phyloP scores from a whole-genome alignment of 345 rosid genomes.

The Hypericum perforatum region DNA sequence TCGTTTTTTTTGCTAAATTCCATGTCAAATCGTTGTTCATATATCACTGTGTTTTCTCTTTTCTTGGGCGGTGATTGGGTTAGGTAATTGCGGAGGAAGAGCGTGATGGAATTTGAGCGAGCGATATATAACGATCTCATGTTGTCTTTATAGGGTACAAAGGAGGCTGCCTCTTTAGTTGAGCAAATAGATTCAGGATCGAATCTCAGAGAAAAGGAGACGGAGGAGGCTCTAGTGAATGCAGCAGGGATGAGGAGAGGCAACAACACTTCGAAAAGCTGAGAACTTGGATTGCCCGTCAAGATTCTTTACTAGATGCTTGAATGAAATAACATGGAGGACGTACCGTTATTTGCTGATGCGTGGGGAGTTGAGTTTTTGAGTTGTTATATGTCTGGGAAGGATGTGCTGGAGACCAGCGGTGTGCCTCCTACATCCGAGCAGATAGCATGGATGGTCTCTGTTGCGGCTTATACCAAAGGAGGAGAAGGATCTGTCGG shows the following conservation, averaged over 20 bases:
- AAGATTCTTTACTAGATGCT: constrained; percentile 49
- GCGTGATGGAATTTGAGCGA: too few relatives aligned
- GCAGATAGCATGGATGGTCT: constrained; percentile 81
- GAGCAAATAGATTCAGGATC: too few relatives aligned
- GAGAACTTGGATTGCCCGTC: constrained; percentile 34
- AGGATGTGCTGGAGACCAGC: constrained; percentile 53
- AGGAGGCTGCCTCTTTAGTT: too few relatives aligned
- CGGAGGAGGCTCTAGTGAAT: too few relatives aligned
- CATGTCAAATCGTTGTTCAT: too few relatives aligned
- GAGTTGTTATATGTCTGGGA: constrained; percentile 47
- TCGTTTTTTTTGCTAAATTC: too few relatives aligned
- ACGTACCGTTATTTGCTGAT: constrained; percentile 39
- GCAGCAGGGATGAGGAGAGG: too few relatives aligned
- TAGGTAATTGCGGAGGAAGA: too few relatives aligned
- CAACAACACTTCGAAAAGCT: neutral
- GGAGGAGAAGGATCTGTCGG: constrained; percentile 45
- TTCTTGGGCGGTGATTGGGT: too few relatives aligned
- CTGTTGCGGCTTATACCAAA: constrained; percentile 61
- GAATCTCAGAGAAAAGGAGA: neutral
- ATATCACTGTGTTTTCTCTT: too few relatives aligned
- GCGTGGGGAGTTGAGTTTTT: constrained; percentile 84
- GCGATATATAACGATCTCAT: too few relatives aligned
- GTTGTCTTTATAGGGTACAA: too few relatives aligned
- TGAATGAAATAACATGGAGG: constrained; percentile 30
- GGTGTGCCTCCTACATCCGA: constrained; percentile 42